A percentile compares a stretch with the other conserved stretches of the same genome.
phyloP scores from a whole-genome alignment of 148 eudicot genomes.

The Cornus florida region DNA sequence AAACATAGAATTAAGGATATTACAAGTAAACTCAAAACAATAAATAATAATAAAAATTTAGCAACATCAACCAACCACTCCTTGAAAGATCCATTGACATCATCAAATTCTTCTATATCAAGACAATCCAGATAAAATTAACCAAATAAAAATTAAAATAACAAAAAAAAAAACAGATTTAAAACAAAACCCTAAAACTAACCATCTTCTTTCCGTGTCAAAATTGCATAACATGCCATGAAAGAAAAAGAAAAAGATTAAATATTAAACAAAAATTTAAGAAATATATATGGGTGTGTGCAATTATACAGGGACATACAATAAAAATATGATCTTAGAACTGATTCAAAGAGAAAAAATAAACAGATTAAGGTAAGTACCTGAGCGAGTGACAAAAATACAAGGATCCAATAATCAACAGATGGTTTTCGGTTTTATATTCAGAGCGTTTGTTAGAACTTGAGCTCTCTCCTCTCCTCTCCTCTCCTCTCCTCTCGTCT shows the following conservation, averaged over 20 bases:
- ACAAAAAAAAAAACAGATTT: neutral
- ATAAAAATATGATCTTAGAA: neutral
- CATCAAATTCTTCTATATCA: no score
- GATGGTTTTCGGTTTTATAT: neutral
- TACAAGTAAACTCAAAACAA: no score
- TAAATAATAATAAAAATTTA: no score
- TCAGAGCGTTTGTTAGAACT: neutral
- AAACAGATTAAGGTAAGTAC: neutral
- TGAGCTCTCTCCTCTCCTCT: neutral
- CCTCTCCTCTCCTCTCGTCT: no score
- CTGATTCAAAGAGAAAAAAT: neutral
- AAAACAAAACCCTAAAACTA: neutral
- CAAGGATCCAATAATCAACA: neutral
- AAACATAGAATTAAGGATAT: no score
- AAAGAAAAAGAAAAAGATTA: neutral
- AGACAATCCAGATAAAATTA: no score
- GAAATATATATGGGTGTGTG: no score
- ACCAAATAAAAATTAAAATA: neutral
- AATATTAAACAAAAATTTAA: neutral
- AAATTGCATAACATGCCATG: neutral
- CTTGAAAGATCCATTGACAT: no score
- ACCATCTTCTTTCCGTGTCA: constrained; percentile 5
- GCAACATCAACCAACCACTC: no score
- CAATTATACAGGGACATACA: neutral
- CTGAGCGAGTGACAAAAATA: neutral